These are phyloP conservation scores for Pichia sp. DNA, from an alignment of 1,139 yeast species.

Conservation along the genomic window DNA sequence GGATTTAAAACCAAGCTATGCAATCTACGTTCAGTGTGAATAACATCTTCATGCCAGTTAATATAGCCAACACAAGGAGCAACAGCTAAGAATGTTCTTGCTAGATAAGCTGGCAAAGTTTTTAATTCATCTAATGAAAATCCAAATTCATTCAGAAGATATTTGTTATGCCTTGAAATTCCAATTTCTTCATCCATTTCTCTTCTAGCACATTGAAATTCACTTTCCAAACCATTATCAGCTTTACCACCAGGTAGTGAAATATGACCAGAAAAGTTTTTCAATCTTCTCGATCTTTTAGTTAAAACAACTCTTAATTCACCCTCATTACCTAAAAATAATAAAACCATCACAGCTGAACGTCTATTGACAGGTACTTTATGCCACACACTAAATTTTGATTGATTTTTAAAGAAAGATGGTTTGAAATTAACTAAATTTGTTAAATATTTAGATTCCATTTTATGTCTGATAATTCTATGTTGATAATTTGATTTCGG, in stretches of 20 bases:
- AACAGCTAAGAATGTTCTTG: slow-evolving; percentile 76
- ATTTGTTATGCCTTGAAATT: slow-evolving; percentile 44
- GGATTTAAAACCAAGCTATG: slow-evolving; percentile 45
- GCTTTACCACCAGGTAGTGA: slow-evolving; percentile 89
- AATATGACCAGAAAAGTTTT: slow-evolving; percentile 79
- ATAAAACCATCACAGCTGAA: slow-evolving; percentile 66
- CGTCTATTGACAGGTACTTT: slow-evolving; percentile 54
- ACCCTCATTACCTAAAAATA: slow-evolving; percentile 65
- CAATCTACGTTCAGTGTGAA: slow-evolving; percentile 26
- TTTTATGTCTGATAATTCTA: slow-evolving; percentile 20
- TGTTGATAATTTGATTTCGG: slow-evolving; percentile 12
- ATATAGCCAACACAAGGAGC: slow-evolving; percentile 74
- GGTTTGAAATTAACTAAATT: slow-evolving; percentile 27
- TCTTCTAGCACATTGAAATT: slow-evolving; percentile 68
- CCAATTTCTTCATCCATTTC: slow-evolving; percentile 90
- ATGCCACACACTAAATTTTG: slow-evolving; percentile 46
- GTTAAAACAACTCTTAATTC: slow-evolving; percentile 74
- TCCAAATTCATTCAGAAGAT: slow-evolving; percentile 41
- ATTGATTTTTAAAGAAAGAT: slow-evolving; percentile 22
- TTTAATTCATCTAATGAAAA: slow-evolving; percentile 52
- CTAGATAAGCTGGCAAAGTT: slow-evolving; percentile 65
- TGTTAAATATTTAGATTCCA: slow-evolving; percentile 29
- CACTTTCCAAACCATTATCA: slow-evolving; percentile 57
- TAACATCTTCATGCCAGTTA: slow-evolving; percentile 28
- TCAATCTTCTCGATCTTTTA: slow-evolving; percentile 60